Percentiles rank a stretch among this genome's conserved stretches.
Conservation (phyloP, 805 yeast genomes). For the Cyberlindnera mrakii region DNA sequence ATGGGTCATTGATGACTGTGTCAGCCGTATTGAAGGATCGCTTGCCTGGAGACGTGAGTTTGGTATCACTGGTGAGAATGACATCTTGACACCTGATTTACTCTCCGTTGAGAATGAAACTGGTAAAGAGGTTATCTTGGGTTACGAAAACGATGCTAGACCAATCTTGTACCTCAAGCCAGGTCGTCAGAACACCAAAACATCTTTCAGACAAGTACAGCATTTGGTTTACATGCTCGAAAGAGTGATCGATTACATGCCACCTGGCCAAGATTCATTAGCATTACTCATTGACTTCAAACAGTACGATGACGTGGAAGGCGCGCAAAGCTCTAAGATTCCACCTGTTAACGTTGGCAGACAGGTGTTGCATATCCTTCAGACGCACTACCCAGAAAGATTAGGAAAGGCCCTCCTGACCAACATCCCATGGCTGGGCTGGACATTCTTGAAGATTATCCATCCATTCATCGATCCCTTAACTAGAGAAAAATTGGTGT, state of each 20-base stretch:
- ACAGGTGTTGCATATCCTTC: slow-evolving; percentile 88
- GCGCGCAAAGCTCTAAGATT: slow-evolving; percentile 40
- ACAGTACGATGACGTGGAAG: slow-evolving; percentile 54
- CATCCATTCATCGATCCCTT: slow-evolving; percentile 95
- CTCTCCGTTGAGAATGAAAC: slow-evolving; percentile 71
- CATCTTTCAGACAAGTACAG: slow-evolving; percentile 89
- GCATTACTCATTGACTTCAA: slow-evolving; percentile 91
- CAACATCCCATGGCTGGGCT: slow-evolving; percentile 90
- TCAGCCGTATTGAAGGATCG: slow-evolving; percentile 67
- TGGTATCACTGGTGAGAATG: slow-evolving; percentile 59
- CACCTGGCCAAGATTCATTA: slow-evolving; percentile 90
- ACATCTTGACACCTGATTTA: slow-evolving; percentile 47
- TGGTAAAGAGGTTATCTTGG: slow-evolving; percentile 89
- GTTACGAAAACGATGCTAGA: slow-evolving; percentile 83
- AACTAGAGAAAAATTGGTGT: slow-evolving; percentile 89
- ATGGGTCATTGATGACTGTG: slow-evolving; percentile 73
- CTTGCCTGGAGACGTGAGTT: slow-evolving; percentile 92
- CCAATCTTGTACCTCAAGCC: slow-evolving; percentile 92
- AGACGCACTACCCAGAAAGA: slow-evolving; percentile 96
- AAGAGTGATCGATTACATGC: slow-evolving; percentile 90
- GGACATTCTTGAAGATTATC: slow-evolving; percentile 86
- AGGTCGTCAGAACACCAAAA: slow-evolving; percentile 92
- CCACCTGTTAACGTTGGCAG: slow-evolving; percentile 89
- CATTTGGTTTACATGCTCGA: slow-evolving; percentile 91
- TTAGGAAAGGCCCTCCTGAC: slow-evolving; percentile 88